Evolutionary conservation across 2,329 filamentous ascomycete species (phyloP), one percentile per base, ranked within the genome.

Genomic region (Colletotrichum liaoningense): DNA sequence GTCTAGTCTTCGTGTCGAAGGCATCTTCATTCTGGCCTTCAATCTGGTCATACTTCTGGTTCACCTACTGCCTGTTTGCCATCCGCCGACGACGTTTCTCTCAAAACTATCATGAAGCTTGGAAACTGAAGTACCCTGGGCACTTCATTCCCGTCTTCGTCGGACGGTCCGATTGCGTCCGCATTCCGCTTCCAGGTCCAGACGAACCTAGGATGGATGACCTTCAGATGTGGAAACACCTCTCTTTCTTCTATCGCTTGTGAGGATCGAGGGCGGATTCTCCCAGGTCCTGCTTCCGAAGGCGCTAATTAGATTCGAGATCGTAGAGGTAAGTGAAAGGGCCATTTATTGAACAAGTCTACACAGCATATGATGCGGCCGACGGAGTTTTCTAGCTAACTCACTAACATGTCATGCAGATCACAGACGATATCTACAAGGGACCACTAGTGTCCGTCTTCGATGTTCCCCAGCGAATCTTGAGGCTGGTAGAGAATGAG

Each of bases 301-400:
- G 42, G 42, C 19, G 3, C 42, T 46, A 0, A 16, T 46, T 3
- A 46, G 42, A 46, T 46, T 46, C 19, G 42, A 46, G 42, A 46
- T 46, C 5, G 42, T n/a, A n/a, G 42, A 46, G 12, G 42, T 46
- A 19, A n/a, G 42, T n/a, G 6, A 19, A 19, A 46, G 12, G 11
- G 0, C 5, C 12, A 38, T 1, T 12, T 0, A 38, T 11, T 2
- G 11, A 38, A 38, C 3, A 38, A 38, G 4, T 38, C 11, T 0
- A 16, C 1, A 19, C 19, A 46, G 14, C 38, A 46, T 1, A 19
- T 3, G 6, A n/a, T 46, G 12, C 19, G 7, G 2, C 3, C 19
- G 19, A 16, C 4, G 19, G 9, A 1, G 3, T 0, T n/a, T n/a
- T 4, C 42, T 46, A n/a, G 19, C 19, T n/a, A 5, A 1, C 1